Base-by-base conservation (phyloP, 2,329 filamentous ascomycete genomes). In the Sphaerulina vaccinii region DNA sequence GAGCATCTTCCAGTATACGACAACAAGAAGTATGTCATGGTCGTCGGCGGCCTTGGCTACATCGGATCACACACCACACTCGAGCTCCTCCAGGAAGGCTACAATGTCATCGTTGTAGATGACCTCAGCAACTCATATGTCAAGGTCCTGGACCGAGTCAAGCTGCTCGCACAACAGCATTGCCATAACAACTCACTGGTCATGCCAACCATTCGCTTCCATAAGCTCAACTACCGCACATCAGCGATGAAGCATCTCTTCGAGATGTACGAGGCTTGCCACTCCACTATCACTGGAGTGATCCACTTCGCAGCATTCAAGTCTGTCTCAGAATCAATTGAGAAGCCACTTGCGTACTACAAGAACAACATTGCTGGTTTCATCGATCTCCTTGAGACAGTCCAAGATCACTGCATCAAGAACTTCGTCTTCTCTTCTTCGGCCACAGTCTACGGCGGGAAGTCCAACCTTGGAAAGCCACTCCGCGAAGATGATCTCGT, bases 251-350 rank as follows among this genome's bases (percentile, higher is more conserved):
- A 66, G 40, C 58, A 65, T 8, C 62, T 79, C 19, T 67, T 79
- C 39, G 64, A 73, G 15, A 69, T 70, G 48, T 76, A 79, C 59
- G 37, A 55, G 7, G 57, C 64, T 11, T 65, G 71, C 15, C 66
- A 67, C 46, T 82, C 80, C 2, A 74, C 71, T 23, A 83, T 86
- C 55, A 71, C 72, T 0, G 83, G 82, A 1, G 82, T 86, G n/a
- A 85, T 87, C 51, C 84, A 87, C 62, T 86, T 86, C 58, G 84
- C 84, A 11, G 84, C 84, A 1, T 80, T 81, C 72, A 86, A 86
- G 65, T 81, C 83, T 2, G 82, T 86, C 0, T 77, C 78, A 21
- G 83, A 87, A 60, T 85, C 81, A 37, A 85, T 86, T 54, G 67
- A 70, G 21, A 71, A 75, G 52, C 83, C 83, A 0, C 68, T 86